Percentiles rank a stretch among this genome's conserved stretches.
Evolutionary conservation across 139 green algal genomes (phyloP).

Genomic region (Micractinium conductrix): DNA sequence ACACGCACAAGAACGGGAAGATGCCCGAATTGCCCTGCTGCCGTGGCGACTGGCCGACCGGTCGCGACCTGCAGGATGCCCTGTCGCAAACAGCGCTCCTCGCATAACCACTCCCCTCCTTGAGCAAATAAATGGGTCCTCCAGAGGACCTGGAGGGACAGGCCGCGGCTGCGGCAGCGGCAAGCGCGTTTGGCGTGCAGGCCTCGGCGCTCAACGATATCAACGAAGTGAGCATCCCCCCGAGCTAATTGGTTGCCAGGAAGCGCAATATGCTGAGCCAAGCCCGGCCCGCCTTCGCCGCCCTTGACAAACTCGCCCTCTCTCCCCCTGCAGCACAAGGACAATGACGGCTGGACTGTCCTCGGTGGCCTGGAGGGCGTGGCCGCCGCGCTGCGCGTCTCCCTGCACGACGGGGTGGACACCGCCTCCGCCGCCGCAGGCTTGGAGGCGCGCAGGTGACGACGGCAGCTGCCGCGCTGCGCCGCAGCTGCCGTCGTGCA

Average conservation of each 20-base stretch:
- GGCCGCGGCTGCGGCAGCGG: no score
- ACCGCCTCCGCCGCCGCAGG: slow-evolving; percentile 1
- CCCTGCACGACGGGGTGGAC: slow-evolving; percentile 59
- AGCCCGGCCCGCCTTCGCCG: not conserved
- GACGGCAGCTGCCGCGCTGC: not conserved
- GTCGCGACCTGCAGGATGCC: no score
- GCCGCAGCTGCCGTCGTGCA: not conserved
- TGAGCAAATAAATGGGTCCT: no score
- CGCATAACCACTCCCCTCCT: no score
- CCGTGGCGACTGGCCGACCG: no score
- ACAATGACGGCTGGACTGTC: slow-evolving; percentile 48
- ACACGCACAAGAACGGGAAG: no score
- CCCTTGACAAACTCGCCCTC: not conserved
- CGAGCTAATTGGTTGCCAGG: not conserved
- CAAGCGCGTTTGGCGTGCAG: not conserved
- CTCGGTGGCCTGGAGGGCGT: slow-evolving; percentile 69
- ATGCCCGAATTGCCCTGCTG: no score
- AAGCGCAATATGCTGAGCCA: not conserved
- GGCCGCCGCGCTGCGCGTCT: slow-evolving; percentile 54
- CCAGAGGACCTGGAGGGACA: no score
- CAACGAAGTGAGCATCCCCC: not conserved
- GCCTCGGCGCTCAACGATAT: not conserved
- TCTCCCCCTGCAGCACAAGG: slow-evolving; percentile 70
- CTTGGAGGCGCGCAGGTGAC: slow-evolving; percentile 21
- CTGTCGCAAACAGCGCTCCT: no score